Percentiles rank a stretch among this genome's conserved stretches.
Evolutionary conservation across 2,329 filamentous ascomycete species (phyloP).

Genomic region (Phaeosphaeria sp.): DNA sequence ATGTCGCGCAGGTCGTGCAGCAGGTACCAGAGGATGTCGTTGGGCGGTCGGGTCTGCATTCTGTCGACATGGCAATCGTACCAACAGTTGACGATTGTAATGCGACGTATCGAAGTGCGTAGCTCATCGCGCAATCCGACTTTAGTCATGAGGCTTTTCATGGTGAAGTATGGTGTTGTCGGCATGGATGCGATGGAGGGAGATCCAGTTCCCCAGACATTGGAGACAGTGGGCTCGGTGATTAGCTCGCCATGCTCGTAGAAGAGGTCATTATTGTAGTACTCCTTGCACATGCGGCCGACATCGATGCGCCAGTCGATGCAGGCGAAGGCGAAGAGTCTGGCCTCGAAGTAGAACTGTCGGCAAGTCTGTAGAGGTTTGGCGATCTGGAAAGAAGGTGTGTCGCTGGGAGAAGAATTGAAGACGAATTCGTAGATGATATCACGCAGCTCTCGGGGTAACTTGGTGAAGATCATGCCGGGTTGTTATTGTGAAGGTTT

Average conservation of each 20-base stretch:
- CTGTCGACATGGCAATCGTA: neutral
- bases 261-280: neutral
- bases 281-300: neutral
- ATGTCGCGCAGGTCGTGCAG: neutral
- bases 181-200: neutral
- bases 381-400: neutral
- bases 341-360: constrained; percentile 1
- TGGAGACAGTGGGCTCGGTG: neutral
- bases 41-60: neutral
- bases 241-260: neutral
- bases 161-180: neutral
- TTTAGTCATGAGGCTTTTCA: neutral
- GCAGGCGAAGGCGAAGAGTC: neutral
- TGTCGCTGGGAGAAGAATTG: neutral
- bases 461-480: neutral
- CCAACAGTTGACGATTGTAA: neutral
- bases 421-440: neutral
- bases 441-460: neutral
- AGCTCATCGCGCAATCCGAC: neutral
- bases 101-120: neutral
- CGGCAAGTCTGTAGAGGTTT: neutral
- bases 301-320: constrained; percentile 1
- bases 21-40: neutral
- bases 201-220: neutral
- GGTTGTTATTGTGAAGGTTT: neutral